phyloP scores from a whole-genome alignment of 2,329 filamentous ascomycete species.

The Emmonsia crescens region DNA sequence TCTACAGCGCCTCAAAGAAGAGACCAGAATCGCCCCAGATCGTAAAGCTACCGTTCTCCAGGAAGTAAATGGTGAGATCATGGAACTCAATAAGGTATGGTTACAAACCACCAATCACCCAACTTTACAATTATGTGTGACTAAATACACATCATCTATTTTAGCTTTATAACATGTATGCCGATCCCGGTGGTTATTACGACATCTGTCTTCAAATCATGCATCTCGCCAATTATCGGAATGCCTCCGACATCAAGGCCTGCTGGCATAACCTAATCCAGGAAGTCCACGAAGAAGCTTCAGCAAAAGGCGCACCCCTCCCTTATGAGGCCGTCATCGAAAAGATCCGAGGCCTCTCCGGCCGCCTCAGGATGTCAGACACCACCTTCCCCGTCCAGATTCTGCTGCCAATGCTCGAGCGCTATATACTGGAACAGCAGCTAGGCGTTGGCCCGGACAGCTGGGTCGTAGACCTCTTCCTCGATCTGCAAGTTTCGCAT shows the following conservation, averaged over 20 bases:
- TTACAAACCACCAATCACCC: conserved; percentile 7
- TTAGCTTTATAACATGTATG: conserved; percentile 85
- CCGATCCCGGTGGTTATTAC: conserved; percentile 84
- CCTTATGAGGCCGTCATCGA: conserved; percentile 42
- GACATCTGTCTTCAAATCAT: conserved; percentile 90
- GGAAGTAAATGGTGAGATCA: conserved; percentile 66
- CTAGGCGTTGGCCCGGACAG: conserved; percentile 37
- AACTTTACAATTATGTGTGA: conserved; percentile 3
- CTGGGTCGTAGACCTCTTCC: conserved; percentile 56
- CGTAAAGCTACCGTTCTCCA: conserved; percentile 54
- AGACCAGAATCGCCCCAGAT: conserved; percentile 56
- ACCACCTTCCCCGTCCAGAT: conserved; percentile 44
- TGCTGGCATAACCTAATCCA: conserved; percentile 80
- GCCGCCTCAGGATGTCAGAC: conserved; percentile 46
- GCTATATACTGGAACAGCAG: conserved; percentile 42
- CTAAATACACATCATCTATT: conserved; percentile 14
- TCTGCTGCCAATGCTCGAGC: conserved; percentile 46
- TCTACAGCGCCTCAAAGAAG: conserved; percentile 62
- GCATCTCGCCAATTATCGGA: conserved; percentile 82
- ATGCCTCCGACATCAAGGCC: conserved; percentile 67
- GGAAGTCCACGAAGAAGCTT: conserved; percentile 51
- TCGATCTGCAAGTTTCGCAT: conserved; percentile 50
- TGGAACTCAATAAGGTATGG: conserved; percentile 64
- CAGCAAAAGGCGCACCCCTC: conserved; percentile 30
- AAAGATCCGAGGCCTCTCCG: conserved; percentile 47